Evolutionary conservation across 228 moss, liverwort and hornwort species (phyloP), one percentile per base, ranked within the genome.

Genomic region (Sphagnum fallax): DNA sequence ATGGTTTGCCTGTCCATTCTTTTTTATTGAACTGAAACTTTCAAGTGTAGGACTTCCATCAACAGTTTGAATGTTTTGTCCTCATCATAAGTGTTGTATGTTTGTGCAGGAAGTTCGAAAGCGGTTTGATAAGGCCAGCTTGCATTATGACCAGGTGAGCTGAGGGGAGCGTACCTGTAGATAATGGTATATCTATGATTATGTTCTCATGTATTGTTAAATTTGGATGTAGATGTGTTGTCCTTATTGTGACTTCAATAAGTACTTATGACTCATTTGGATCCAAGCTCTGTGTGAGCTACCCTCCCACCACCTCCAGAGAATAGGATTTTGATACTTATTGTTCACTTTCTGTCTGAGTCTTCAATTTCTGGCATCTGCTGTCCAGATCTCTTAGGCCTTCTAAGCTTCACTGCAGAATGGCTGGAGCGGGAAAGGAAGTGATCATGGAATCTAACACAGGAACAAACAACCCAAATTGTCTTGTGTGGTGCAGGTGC

Each of bases 81-180:
- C 47, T 72, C 61, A 72, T 65, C 59, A 60, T 69, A 48, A 71
- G 62, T 65, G 59, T 49, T 80, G 63, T 74, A 60, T 13, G 72
- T 76, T 68, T 48, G 52, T 82, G 82, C 78, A 88, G 88, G 88
- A 88, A 80, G 85, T 93, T 51, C 83, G 93, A 74, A 98, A 93
- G 77, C 82, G 93, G 71, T 98, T 98, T 65, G 97, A 98, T 76
- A 98, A 91, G 81, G 81, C 93, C 67, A 98, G 93, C 84, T 75
- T 93, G 71, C 87, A 90, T 48, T 98, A 93, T 75, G 97, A 98
- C 68, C 97, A 98, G 88, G 88, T 82, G 55, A 8, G 32, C 32
- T 32, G 32, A 32, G 32, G 2, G 32, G 32, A 32, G 32, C 2
- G 32, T 32, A 32, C 32, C 32, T 32, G 32, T 32, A 32, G 32